phyloP scores from a whole-genome alignment of 148 eudicot species.

The Rhododendron williamsianum region DNA sequence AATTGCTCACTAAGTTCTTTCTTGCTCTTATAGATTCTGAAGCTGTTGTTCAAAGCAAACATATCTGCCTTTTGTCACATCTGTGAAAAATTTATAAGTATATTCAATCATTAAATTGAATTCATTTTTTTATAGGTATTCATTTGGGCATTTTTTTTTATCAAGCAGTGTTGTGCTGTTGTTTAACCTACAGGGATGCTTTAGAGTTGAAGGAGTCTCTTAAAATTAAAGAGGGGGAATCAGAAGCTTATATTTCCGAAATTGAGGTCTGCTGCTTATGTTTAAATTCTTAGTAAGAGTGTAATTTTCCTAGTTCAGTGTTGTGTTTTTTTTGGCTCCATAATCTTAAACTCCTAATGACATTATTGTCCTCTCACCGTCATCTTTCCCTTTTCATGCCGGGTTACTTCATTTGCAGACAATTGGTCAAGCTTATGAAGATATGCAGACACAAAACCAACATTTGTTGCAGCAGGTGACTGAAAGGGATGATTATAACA shows the following conservation, averaged over 20 bases:
- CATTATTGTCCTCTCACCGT: background rate
- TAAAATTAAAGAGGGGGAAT: conserved; percentile 75
- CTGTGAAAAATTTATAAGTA: background rate
- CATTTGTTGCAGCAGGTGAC: conserved; percentile 73
- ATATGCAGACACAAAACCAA: conserved; percentile 95
- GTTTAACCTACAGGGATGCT: conserved; percentile 54
- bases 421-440: conserved; percentile 98
- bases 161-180: background rate
- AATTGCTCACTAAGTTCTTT: background rate
- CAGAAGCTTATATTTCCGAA: conserved; percentile 84
- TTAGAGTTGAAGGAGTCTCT: conserved; percentile 77
- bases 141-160: background rate
- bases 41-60: background rate
- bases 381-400: conserved; percentile 8
- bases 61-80: background rate
- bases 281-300: background rate
- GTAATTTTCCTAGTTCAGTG: background rate
- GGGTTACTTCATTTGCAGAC: conserved; percentile 41
- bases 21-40: background rate
- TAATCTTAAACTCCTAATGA: background rate
- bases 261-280: conserved; percentile 52
- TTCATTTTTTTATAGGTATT: background rate
- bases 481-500: conserved; percentile 95
- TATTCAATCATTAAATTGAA: background rate
- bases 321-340: background rate